These are phyloP conservation scores for Fennellomyces sp. DNA, from an alignment of 371 early-diverging fungal genomes.

Conservation along the genomic window DNA sequence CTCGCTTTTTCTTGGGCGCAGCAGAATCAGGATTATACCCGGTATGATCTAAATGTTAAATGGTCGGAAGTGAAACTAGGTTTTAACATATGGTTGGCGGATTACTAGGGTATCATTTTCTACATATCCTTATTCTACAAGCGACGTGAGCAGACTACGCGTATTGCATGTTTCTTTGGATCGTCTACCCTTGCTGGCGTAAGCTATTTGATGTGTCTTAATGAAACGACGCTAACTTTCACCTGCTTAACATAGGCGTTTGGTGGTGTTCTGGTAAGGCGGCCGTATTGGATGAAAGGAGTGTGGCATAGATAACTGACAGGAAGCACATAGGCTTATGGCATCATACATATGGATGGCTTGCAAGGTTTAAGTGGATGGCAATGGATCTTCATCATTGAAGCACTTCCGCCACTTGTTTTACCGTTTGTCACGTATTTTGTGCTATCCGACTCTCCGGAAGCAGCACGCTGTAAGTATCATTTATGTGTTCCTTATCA, in stretches of 20 bases:
- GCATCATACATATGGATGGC: slow-evolving; percentile 61
- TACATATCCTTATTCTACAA: slow-evolving; percentile 54
- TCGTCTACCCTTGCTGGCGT: slow-evolving; percentile 36
- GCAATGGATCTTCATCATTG: slow-evolving; percentile 75
- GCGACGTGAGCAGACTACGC: slow-evolving; percentile 67
- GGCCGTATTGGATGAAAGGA: too few species aligned
- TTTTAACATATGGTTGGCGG: too few species aligned
- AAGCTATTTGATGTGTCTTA: slow-evolving; percentile 20
- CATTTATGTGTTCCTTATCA: background rate
- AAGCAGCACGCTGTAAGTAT: slow-evolving; percentile 41
- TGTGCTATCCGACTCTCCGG: slow-evolving; percentile 72
- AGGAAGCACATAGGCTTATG: slow-evolving; percentile 44
- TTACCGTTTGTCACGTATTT: slow-evolving; percentile 61
- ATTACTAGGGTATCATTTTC: slow-evolving; percentile 37
- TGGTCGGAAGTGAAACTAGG: too few species aligned
- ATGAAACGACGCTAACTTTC: too few species aligned
- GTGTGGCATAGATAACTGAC: background rate
- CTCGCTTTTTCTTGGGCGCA: slow-evolving; percentile 72
- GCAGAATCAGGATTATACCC: slow-evolving; percentile 68
- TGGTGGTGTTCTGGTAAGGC: slow-evolving; percentile 48
- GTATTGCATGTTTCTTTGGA: slow-evolving; percentile 54
- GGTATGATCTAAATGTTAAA: too few species aligned
- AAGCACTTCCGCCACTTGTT: slow-evolving; percentile 69
- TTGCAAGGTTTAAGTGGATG: slow-evolving; percentile 46
- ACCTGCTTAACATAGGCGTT: slow-evolving; percentile 32